Conservation (phyloP, 1,139 yeast species). For the Blastobotrys apis region DNA sequence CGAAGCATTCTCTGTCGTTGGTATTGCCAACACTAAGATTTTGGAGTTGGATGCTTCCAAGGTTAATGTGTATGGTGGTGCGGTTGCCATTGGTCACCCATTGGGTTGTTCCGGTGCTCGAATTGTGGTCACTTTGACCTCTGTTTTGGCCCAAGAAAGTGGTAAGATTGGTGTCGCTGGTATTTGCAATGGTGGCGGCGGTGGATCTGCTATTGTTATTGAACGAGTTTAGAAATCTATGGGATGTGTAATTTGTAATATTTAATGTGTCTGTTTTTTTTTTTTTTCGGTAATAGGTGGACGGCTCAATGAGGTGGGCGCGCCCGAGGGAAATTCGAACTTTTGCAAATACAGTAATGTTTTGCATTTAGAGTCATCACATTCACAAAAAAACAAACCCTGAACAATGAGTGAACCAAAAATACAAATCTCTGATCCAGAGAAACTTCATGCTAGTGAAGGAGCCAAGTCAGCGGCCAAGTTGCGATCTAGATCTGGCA, state of each 20-base stretch:
- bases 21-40: slow-evolving; percentile 80
- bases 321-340: too few species aligned
- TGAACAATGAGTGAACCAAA: slow-evolving; percentile 17
- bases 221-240: too few species aligned
- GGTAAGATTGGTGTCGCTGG: slow-evolving; percentile 94
- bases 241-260: slow-evolving; percentile 13
- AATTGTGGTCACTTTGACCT: slow-evolving; percentile 75
- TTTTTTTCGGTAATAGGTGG: too few species aligned
- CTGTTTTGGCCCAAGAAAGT: slow-evolving; percentile 61
- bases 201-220: slow-evolving; percentile 82
- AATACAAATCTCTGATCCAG: slow-evolving; percentile 35
- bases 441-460: slow-evolving; percentile 34
- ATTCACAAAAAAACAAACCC: neutral
- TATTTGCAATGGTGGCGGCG: slow-evolving; percentile 99
- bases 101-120: slow-evolving; percentile 98
- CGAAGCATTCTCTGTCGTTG: slow-evolving; percentile 96
- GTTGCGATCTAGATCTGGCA: slow-evolving; percentile 33
- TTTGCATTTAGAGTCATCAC: neutral
- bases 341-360: neutral
- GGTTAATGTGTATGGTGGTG: slow-evolving; percentile 95
- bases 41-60: slow-evolving; percentile 60
- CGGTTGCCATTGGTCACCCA: slow-evolving; percentile 97
- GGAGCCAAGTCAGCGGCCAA: slow-evolving; percentile 39
- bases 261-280: slow-evolving; percentile 1
- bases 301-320: too few species aligned